Evolutionary conservation across 192 early-diverging fungal genomes (phyloP), one percentile per base, ranked within the genome.

Genomic region (Diversispora eburnea): DNA sequence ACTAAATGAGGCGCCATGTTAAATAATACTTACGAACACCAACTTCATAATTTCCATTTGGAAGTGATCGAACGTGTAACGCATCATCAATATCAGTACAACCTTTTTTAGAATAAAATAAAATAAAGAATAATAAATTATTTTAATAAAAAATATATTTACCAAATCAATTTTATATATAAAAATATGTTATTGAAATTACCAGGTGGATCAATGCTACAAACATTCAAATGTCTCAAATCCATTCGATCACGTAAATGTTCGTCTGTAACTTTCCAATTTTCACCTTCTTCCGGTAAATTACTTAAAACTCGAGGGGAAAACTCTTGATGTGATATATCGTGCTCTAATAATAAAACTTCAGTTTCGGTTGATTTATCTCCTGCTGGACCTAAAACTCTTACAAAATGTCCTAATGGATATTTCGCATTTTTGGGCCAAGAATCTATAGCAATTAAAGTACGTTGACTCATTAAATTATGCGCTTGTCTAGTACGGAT

Each of bases 21-120:
- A 64, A 61, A 10, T 22, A 47, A 55, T 19, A 76, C 82, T 78
- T 52, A 77, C 72, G 90, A 10, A 92, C 91, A 13, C 91, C 91
- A 39, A 98, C 92, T 77, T 93, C 88, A 76, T 85, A 92, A 75
- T 96, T 96, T 22, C 94, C 94, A 74, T 95, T 96, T 10, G 89
- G 86, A 63, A 99, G 82, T 56, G 72, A 22, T 20, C 87, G 67
- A 1, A 91, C 91, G 74, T 99, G 98, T 46, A 99, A 86, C 0
- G 98, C 95, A 84, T 99, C 98, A 84, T 99, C 98, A 64, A 99
- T 99, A 87, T 99, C 98, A 0, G 96, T 97, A 88, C 98, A 99
- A 6, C 95, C 91, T 60, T 58, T 54, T 54, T 10, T n/a, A n/a
- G n/a, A n/a, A n/a, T n/a, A n/a, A n/a, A n/a, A n/a, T n/a, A 9